Evolutionary conservation across 768 basidiomycete species (phyloP).

Genomic region (Paxillus rubicundulus): DNA sequence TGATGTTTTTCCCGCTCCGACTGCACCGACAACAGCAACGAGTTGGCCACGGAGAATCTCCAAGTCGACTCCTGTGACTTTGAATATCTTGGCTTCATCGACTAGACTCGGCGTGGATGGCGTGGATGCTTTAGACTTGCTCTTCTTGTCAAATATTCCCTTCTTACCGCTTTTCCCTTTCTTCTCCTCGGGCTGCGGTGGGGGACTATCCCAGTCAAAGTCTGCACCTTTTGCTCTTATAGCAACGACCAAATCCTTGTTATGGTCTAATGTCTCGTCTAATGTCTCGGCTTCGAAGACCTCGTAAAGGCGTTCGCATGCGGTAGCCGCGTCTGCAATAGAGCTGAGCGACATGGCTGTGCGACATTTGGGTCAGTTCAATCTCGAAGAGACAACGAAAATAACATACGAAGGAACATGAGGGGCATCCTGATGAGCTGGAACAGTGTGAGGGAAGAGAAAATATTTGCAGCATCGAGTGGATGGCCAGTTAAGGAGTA

Average conservation of each 20-base stretch:
- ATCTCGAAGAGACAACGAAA: not conserved
- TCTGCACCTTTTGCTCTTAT: conserved; percentile 64
- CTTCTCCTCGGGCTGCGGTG: conserved; percentile 43
- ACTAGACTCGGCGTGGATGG: conserved; percentile 32
- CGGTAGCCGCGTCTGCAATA: conserved; percentile 84
- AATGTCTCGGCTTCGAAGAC: conserved; percentile 85
- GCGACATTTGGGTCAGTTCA: conserved; percentile 4
- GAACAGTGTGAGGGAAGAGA: conserved; percentile 84
- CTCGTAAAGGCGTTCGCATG: conserved; percentile 67
- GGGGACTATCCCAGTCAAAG: conserved; percentile 86
- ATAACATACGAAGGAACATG: conserved; percentile 57
- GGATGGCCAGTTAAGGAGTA: conserved; percentile 72
- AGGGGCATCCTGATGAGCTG: conserved; percentile 78
- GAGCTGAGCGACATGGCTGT: conserved; percentile 67
- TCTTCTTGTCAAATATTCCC: conserved; percentile 9
- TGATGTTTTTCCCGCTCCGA: conserved; percentile 55
- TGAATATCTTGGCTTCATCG: conserved; percentile 49
- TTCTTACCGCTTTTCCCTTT: conserved; percentile 11
- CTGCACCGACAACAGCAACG: conserved; percentile 80
- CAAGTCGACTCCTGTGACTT: conserved; percentile 61
- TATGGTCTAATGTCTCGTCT: conserved; percentile 53
- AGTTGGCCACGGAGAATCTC: conserved; percentile 73
- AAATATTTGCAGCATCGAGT: conserved; percentile 70
- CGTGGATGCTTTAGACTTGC: conserved; percentile 14
- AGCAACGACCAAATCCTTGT: conserved; percentile 58